Percentiles rank a stretch among this genome's conserved stretches.
phyloP scores from a whole-genome alignment of 2,329 filamentous ascomycete genomes.

The Diaporthe vexans region DNA sequence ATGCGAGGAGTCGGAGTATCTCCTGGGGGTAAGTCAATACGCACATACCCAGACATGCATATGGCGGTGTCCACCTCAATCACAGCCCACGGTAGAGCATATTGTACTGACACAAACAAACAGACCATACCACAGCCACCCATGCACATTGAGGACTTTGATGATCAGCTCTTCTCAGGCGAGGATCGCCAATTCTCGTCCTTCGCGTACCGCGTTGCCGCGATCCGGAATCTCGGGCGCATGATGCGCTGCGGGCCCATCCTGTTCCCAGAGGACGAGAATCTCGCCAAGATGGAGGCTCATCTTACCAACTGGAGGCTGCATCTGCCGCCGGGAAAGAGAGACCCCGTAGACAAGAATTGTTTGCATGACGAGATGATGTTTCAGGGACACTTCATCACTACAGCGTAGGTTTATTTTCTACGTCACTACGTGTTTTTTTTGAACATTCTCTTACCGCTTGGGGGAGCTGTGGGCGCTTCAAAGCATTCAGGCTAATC shows the following conservation, averaged over 20 bases:
- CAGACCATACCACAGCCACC: constrained; percentile 69
- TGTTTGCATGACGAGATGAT: constrained; percentile 89
- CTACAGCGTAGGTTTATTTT: constrained; percentile 61
- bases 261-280: constrained; percentile 67
- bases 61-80: background rate
- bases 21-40: constrained; percentile 63
- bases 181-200: constrained; percentile 83
- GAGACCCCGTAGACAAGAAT: constrained; percentile 76
- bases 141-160: constrained; percentile 79
- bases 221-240: constrained; percentile 81
- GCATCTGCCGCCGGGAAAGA: constrained; percentile 81
- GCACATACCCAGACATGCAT: background rate
- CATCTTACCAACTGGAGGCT: constrained; percentile 81
- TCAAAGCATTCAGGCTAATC: constrained; percentile 43
- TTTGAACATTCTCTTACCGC: constrained; percentile 14
- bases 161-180: constrained; percentile 80
- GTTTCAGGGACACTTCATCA: constrained; percentile 91
- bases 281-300: constrained; percentile 64
- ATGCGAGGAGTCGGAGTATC: constrained; percentile 84
- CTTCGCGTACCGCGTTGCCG: constrained; percentile 87
- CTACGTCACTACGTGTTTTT: no score
- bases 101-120: constrained; percentile 31
- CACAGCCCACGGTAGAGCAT: background rate
- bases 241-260: constrained; percentile 74
- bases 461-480: constrained; percentile 46